A percentile compares a stretch with the other conserved stretches of the same genome.
phyloP scores from a whole-genome alignment of 352 stramenopile species.

The Phytophthora sp. region DNA sequence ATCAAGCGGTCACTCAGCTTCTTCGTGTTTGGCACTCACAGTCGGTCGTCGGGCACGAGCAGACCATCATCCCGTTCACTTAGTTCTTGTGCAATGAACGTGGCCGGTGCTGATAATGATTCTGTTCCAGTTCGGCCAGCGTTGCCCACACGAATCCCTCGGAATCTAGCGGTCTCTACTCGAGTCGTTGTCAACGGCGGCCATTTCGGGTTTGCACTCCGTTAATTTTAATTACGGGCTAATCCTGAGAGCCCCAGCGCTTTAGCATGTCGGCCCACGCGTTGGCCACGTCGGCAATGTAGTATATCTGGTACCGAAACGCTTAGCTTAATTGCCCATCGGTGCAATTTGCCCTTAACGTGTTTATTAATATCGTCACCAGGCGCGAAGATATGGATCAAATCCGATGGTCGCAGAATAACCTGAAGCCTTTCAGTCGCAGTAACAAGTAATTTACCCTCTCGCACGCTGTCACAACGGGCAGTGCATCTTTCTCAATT shows the following conservation, averaged over 20 bases:
- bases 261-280: not conserved
- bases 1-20: not conserved
- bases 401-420: not conserved
- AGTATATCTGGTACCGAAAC: not conserved
- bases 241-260: not conserved
- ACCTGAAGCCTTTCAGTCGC: not conserved
- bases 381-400: constrained; percentile 10
- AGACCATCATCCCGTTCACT: too few relatives aligned
- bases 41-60: too few relatives aligned
- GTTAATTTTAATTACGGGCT: not conserved
- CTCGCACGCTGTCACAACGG: not conserved
- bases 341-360: not conserved
- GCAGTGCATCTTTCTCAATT: constrained; percentile 9
- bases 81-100: too few relatives aligned
- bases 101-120: not conserved
- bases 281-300: not conserved
- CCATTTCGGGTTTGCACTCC: not conserved
- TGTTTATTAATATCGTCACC: constrained; percentile 4
- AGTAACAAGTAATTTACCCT: constrained; percentile 1
- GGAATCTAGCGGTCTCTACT: too few relatives aligned
- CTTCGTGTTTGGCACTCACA: too few relatives aligned
- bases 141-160: not conserved
- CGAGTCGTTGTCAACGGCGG: not conserved
- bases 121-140: not conserved
- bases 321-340: constrained; percentile 1